phyloP scores from a whole-genome alignment of 2,329 filamentous ascomycete genomes.

The Fusarium citri region DNA sequence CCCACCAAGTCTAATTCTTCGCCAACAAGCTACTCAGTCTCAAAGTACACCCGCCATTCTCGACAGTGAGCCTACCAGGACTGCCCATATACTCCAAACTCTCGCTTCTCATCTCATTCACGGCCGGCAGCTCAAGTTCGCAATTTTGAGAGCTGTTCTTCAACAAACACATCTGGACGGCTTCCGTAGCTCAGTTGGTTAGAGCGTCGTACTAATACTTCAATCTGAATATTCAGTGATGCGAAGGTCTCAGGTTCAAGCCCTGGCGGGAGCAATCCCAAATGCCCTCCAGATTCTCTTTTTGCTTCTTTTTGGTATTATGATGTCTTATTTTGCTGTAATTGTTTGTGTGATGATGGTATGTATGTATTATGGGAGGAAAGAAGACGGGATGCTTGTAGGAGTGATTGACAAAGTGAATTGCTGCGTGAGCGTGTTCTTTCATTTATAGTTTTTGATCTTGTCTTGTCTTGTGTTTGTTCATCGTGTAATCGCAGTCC shows the following conservation, averaged over 20 bases:
- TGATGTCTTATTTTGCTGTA: neutral
- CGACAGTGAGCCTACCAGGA: neutral
- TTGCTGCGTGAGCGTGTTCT: slow-evolving; percentile 20
- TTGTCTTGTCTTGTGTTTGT: slow-evolving; percentile 10
- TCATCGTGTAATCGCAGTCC: slow-evolving; percentile 7
- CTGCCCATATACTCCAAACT: too few species aligned
- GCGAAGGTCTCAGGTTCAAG: slow-evolving; percentile 37
- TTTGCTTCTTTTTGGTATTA: neutral
- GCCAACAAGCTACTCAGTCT: neutral
- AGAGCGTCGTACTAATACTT: slow-evolving; percentile 38
- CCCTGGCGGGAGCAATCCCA: slow-evolving; percentile 35
- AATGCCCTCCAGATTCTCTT: slow-evolving; percentile 8
- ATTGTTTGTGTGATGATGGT: neutral
- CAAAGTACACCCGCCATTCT: neutral
- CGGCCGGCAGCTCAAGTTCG: neutral
- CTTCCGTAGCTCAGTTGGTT: slow-evolving; percentile 38
- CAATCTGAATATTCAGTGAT: slow-evolving; percentile 25
- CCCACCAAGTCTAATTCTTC: neutral
- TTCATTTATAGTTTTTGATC: slow-evolving; percentile 10
- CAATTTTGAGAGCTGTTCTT: neutral
- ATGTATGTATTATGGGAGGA: neutral
- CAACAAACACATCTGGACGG: slow-evolving; percentile 25
- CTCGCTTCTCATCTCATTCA: too few species aligned
- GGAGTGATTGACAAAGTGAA: slow-evolving; percentile 7
- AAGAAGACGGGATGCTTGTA: neutral